Evolutionary conservation across 2,329 filamentous ascomycete species (phyloP).

Genomic region (Shiraia sp.): DNA sequence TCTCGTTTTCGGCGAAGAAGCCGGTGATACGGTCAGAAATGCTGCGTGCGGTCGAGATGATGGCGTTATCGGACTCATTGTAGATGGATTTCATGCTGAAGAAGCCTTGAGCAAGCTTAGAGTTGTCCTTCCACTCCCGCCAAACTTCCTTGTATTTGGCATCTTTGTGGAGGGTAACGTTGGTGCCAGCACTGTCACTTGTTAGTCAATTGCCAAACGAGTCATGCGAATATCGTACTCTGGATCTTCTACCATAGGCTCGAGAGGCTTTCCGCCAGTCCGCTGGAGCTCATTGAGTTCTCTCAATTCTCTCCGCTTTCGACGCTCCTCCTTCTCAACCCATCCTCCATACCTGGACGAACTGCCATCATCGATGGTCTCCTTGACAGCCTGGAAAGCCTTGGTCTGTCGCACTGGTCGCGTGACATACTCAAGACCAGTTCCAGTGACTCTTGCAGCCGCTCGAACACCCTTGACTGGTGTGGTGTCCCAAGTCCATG

Average conservation of each 20-base stretch:
- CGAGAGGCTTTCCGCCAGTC: constrained; percentile 51
- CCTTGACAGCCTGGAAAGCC: constrained; percentile 88
- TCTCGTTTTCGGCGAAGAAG: constrained; percentile 99
- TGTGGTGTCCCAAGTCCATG: constrained; percentile 96
- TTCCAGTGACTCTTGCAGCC: constrained; percentile 82
- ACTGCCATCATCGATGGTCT: constrained; percentile 95
- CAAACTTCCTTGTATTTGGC: constrained; percentile 98
- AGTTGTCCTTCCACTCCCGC: constrained; percentile 90
- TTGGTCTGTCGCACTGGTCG: constrained; percentile 92
- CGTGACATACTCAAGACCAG: constrained; percentile 91
- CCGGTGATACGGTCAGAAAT: constrained; percentile 92
- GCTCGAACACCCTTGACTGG: constrained; percentile 90
- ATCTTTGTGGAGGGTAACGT: constrained; percentile 94
- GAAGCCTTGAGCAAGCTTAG: constrained; percentile 82
- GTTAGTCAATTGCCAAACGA: constrained; percentile 9
- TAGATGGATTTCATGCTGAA: constrained; percentile 87
- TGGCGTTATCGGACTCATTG: constrained; percentile 94
- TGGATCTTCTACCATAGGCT: constrained; percentile 79
- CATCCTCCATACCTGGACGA: constrained; percentile 95
- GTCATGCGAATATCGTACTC: constrained; percentile 64
- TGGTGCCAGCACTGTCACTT: constrained; percentile 77
- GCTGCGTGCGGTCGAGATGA: constrained; percentile 88
- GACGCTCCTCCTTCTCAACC: constrained; percentile 93
- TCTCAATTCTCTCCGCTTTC: constrained; percentile 73
- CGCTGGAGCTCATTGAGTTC: constrained; percentile 64